Evolutionary conservation across 371 early-diverging fungal species (phyloP).

Genomic region (Vittaforma corneae): DNA sequence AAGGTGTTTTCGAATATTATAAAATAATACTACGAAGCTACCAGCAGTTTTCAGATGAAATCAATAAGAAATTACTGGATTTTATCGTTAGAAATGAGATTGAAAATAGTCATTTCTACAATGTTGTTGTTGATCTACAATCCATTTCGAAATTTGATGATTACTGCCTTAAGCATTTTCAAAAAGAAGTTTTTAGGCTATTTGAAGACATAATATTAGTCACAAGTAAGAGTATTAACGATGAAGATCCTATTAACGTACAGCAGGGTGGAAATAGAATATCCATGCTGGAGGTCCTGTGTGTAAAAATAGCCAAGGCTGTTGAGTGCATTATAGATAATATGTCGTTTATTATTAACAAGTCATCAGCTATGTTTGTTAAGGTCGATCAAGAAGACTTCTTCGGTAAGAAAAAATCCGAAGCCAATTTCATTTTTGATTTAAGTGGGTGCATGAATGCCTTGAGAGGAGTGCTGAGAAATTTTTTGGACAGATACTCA

Average conservation of each 20-base stretch:
- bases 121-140: constrained; percentile 15
- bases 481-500: constrained; percentile 18
- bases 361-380: constrained; percentile 4
- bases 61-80: constrained; percentile 18
- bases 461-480: constrained; percentile 11
- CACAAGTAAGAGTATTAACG: background rate
- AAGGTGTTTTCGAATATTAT: constrained; percentile 23
- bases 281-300: constrained; percentile 15
- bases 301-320: constrained; percentile 8
- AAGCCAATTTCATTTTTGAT: constrained; percentile 1
- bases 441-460: background rate
- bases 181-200: background rate
- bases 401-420: constrained; percentile 11
- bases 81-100: constrained; percentile 35
- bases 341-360: constrained; percentile 11
- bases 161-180: constrained; percentile 4
- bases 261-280: too few species aligned
- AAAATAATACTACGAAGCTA: constrained; percentile 18
- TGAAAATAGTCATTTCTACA: constrained; percentile 29
- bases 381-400: constrained; percentile 21
- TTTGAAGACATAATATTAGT: constrained; percentile 18
- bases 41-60: constrained; percentile 10
- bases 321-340: constrained; percentile 20
- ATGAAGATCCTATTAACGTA: too few species aligned
- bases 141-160: constrained; percentile 15